Percentiles rank a stretch among this genome's conserved stretches.
Evolutionary conservation across 495 filamentous ascomycete genomes (phyloP).

Genomic region (Thermothielavioides terrestris): DNA sequence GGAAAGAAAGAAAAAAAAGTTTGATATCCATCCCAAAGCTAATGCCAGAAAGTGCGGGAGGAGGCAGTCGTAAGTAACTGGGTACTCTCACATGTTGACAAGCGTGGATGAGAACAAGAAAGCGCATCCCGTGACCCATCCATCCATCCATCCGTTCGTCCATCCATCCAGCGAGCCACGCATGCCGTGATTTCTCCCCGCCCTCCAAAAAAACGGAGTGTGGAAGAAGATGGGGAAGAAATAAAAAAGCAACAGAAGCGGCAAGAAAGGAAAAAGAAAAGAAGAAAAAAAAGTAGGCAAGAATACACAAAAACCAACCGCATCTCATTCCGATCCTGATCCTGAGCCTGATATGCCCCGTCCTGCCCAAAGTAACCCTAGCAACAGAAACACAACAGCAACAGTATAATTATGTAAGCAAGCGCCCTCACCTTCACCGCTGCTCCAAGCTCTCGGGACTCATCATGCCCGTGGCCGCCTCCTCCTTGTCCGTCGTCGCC

Average conservation of each 20-base stretch:
- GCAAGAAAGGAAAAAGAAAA: slow-evolving; percentile 5
- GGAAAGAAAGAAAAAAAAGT: no score
- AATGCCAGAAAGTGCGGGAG: no score
- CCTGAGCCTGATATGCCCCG: not conserved
- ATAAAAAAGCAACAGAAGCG: not conserved
- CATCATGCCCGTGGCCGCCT: slow-evolving; percentile 49
- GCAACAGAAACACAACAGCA: no score
- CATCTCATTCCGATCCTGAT: not conserved
- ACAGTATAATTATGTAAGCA: no score
- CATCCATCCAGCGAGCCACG: not conserved
- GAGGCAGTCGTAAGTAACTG: no score
- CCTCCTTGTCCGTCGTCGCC: slow-evolving; percentile 1
- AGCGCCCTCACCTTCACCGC: slow-evolving; percentile 14
- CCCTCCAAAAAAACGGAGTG: not conserved
- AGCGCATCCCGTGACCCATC: not conserved
- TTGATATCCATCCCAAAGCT: no score
- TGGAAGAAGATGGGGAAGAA: no score
- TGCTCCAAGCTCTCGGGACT: slow-evolving; percentile 56
- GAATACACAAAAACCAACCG: slow-evolving; percentile 8
- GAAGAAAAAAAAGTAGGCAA: slow-evolving; percentile 11
- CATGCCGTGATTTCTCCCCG: not conserved
- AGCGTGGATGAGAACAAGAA: not conserved
- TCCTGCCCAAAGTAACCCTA: no score
- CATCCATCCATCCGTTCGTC: not conserved
- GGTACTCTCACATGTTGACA: no score